A percentile compares a stretch with the other conserved stretches of the same genome.
Evolutionary conservation across 2,329 filamentous ascomycete species (phyloP).

Genomic region (Penicillium corylophilum): DNA sequence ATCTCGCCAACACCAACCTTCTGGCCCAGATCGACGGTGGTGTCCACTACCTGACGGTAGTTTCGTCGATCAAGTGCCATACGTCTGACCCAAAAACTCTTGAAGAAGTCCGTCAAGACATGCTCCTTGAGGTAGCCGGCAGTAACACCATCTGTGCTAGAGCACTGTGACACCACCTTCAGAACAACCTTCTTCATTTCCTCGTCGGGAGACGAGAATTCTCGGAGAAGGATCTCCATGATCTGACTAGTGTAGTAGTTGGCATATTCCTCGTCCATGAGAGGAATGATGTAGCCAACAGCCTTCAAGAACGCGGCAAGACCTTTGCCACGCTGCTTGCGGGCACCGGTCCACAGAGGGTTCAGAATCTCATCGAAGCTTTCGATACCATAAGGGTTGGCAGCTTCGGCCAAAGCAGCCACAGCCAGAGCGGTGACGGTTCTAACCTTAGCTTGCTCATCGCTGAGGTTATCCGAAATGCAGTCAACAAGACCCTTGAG

Average conservation of each 20-base stretch:
- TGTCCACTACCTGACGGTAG: slow-evolving; percentile 96
- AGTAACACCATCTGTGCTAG: slow-evolving; percentile 90
- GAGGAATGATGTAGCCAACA: slow-evolving; percentile 94
- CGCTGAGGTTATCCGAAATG: slow-evolving; percentile 91
- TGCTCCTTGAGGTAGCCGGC: slow-evolving; percentile 93
- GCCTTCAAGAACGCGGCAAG: slow-evolving; percentile 95
- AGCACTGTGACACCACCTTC: slow-evolving; percentile 95
- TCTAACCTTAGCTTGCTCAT: slow-evolving; percentile 96
- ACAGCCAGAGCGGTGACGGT: slow-evolving; percentile 95
- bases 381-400: slow-evolving; percentile 98
- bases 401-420: slow-evolving; percentile 90
- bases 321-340: slow-evolving; percentile 95
- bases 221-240: slow-evolving; percentile 95
- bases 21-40: slow-evolving; percentile 92
- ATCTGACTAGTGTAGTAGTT: slow-evolving; percentile 99
- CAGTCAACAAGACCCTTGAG: slow-evolving; percentile 95
- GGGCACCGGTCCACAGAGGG: slow-evolving; percentile 91
- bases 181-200: slow-evolving; percentile 99
- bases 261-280: slow-evolving; percentile 99
- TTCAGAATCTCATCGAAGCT: slow-evolving; percentile 98
- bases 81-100: slow-evolving; percentile 94
- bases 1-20: slow-evolving; percentile 98
- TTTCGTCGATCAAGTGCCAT: slow-evolving; percentile 98
- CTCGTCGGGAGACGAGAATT: slow-evolving; percentile 95
- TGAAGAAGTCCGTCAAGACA: slow-evolving; percentile 94